These are phyloP conservation scores for Aureobasidium vineae DNA, from an alignment of 2,329 filamentous ascomycete genomes.

Conservation along the genomic window DNA sequence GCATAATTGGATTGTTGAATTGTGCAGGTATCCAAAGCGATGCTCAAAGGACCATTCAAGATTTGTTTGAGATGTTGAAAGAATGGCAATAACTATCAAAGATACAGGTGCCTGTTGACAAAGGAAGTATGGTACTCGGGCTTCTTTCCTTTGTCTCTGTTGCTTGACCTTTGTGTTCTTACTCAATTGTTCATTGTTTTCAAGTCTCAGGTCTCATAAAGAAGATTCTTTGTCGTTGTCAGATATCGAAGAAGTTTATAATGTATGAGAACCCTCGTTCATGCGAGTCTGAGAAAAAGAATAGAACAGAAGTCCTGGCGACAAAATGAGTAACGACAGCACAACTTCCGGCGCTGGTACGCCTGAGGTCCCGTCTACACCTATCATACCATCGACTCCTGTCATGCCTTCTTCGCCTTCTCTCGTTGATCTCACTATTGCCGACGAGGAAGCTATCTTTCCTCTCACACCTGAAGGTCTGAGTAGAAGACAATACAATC, in stretches of 20 bases:
- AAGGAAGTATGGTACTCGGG: not conserved
- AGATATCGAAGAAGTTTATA: not conserved
- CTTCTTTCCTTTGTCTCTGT: not conserved
- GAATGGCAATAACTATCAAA: not conserved
- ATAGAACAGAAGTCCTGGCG: slow-evolving; percentile 2
- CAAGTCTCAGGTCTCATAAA: not conserved
- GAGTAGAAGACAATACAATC: not conserved
- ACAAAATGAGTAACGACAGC: slow-evolving; percentile 1
- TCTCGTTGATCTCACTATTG: not conserved
- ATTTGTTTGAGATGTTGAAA: not conserved
- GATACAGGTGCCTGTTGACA: not conserved
- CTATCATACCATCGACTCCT: not conserved
- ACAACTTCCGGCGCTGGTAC: not conserved
- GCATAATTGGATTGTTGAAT: not conserved
- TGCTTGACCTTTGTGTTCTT: no score
- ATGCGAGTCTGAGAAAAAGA: not conserved
- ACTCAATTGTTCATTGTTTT: not conserved
- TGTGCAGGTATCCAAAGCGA: not conserved
- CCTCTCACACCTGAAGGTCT: not conserved
- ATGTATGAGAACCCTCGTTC: not conserved
- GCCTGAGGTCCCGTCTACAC: not conserved
- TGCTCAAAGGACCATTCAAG: not conserved
- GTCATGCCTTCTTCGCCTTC: not conserved
- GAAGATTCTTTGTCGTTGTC: not conserved
- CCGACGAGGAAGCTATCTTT: not conserved